These are phyloP conservation scores for Hypoxylon fragiforme DNA, from an alignment of 495 filamentous ascomycete genomes.

Conservation along the genomic window DNA sequence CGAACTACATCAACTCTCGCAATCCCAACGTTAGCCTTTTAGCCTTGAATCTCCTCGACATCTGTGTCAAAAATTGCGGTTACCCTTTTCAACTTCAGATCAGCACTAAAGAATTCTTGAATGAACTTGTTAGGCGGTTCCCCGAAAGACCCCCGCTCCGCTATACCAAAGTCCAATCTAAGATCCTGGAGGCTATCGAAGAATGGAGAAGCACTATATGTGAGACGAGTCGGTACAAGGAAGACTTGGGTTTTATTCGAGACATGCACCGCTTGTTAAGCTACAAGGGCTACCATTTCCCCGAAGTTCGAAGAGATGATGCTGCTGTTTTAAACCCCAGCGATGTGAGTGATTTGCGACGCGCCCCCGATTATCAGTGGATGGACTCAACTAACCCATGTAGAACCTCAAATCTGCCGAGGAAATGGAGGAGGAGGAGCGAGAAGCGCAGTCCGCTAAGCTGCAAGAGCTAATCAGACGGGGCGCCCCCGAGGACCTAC, in stretches of 20 bases:
- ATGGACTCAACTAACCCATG: constrained; percentile 10
- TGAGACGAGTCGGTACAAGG: constrained; percentile 94
- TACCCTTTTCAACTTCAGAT: constrained; percentile 99
- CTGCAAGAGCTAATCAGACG: constrained; percentile 94
- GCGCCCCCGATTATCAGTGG: not conserved
- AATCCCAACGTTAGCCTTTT: constrained; percentile 93
- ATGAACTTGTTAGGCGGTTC: constrained; percentile 95
- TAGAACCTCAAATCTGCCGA: constrained; percentile 95
- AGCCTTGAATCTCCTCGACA: constrained; percentile 90
- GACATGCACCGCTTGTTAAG: constrained; percentile 97
- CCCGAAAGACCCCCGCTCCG: constrained; percentile 90
- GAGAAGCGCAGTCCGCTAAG: constrained; percentile 92
- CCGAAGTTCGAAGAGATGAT: constrained; percentile 88
- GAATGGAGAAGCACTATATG: constrained; percentile 99
- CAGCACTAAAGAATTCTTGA: constrained; percentile 97
- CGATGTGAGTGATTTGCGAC: constrained; percentile 66
- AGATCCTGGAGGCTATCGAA: constrained; percentile 94
- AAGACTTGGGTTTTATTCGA: constrained; percentile 92
- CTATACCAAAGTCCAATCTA: constrained; percentile 81
- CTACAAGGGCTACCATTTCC: constrained; percentile 96
- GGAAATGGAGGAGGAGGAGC: constrained; percentile 98
- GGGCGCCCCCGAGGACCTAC: constrained; percentile 86
- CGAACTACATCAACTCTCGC: constrained; percentile 91
- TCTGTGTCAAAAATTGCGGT: constrained; percentile 99
- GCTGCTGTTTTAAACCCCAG: constrained; percentile 96